Evolutionary conservation across 371 early-diverging fungal species (phyloP).

Genomic region (Syncephalastrum racemosum): DNA sequence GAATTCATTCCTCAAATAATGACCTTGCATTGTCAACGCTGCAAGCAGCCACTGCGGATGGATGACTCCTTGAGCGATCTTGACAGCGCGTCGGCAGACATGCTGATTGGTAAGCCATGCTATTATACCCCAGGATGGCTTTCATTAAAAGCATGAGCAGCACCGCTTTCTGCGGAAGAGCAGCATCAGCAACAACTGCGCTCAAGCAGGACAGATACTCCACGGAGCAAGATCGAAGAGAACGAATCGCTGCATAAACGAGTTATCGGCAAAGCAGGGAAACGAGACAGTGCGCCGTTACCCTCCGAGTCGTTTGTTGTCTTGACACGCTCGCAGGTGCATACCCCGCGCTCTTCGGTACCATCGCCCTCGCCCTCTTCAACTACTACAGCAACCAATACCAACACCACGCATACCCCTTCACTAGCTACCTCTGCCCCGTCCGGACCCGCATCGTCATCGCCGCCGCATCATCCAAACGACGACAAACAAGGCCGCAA

Average conservation of each 20-base stretch:
- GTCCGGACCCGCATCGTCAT: neutral
- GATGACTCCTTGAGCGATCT: slow-evolving; percentile 62
- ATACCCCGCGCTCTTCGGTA: neutral
- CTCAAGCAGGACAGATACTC: slow-evolving; percentile 12
- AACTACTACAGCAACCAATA: slow-evolving; percentile 6
- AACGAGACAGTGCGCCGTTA: slow-evolving; percentile 30
- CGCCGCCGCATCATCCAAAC: neutral
- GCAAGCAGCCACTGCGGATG: slow-evolving; percentile 56
- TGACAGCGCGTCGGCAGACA: slow-evolving; percentile 44
- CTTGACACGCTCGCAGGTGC: slow-evolving; percentile 42
- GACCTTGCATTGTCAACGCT: slow-evolving; percentile 49
- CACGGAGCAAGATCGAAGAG: slow-evolving; percentile 12
- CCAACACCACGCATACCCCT: neutral
- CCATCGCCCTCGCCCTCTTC: slow-evolving; percentile 9
- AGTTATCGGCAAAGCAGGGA: slow-evolving; percentile 4
- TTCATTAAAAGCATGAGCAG: slow-evolving; percentile 8
- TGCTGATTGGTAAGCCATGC: slow-evolving; percentile 25
- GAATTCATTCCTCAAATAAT: neutral
- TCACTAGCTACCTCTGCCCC: neutral
- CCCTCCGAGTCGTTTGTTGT: slow-evolving; percentile 61
- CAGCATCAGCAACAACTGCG: slow-evolving; percentile 18
- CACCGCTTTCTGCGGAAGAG: slow-evolving; percentile 33
- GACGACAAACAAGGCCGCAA: slow-evolving; percentile 21
- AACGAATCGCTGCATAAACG: slow-evolving; percentile 9
- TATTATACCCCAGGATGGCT: neutral